Base-by-base conservation (phyloP, 2,329 filamentous ascomycete species). In the Raffaelea ambrosiae region DNA sequence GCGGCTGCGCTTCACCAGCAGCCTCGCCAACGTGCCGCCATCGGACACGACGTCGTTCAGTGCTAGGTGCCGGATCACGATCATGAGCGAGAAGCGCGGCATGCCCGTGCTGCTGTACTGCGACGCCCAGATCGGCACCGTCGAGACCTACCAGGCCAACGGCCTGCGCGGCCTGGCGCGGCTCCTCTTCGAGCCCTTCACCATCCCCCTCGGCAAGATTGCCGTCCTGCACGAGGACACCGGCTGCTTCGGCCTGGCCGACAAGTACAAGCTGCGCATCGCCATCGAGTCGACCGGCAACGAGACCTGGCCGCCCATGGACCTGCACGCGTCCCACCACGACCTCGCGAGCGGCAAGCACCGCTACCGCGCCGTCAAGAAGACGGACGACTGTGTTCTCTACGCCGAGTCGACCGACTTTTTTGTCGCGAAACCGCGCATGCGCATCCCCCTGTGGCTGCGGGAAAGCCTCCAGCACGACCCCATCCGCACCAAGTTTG, bases 251-350 rank as follows among this genome's bases (percentile, higher is more conserved):
- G 70, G 69, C 50, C 60, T 77, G 36, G 72, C 70, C 26, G 67
- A 75, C 44, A 61, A 63, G 20, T 81, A 80, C 58, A 63, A 68
- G 49, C 58, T 80, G 14, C 62, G 66, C 19, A 61, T 79, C 36
- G 75, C 80, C 55, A 60, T 81, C 16, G 73, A 76, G 55, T 71
- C 75, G 9, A 69, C 69, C 5, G 69, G 69, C 40, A 67, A 70
- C 47, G 61, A 64, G 11, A 63, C 63, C 35, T 81, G 77, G 77
- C 77, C 77, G 3, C 77, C 77, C 0, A 57, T 71, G 14, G 67
- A 72, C 21, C 54, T 72, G 8, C 48, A 67, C 57, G 22, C 49
- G 56, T 23, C n/a, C 19, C 4, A 35, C 20, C 19, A 44, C 4
- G 36, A 42, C 35, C 26, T n/a, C n/a, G n/a, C n/a, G n/a, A n/a